These are phyloP conservation scores for Stipa capillata DNA, from an alignment of 176 grass and related monocot species.

Conservation along the genomic window DNA sequence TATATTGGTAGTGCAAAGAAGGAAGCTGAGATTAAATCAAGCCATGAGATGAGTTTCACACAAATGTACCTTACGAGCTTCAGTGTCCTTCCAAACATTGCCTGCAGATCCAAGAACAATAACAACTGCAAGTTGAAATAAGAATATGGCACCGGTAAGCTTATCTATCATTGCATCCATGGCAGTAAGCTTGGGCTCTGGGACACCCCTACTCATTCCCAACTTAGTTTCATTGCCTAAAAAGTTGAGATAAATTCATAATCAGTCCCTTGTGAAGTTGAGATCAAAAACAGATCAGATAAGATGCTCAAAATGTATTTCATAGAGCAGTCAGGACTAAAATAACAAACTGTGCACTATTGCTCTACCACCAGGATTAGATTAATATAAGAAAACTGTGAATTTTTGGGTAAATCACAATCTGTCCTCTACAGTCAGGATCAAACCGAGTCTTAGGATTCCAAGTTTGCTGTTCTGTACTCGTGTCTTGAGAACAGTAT, in stretches of 20 bases:
- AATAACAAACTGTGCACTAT: not conserved
- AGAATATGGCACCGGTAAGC: slow-evolving; percentile 96
- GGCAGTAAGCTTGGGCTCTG: slow-evolving; percentile 90
- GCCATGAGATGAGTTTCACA: not conserved
- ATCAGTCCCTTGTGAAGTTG: not conserved
- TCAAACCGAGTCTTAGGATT: not conserved
- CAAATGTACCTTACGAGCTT: slow-evolving; percentile 78
- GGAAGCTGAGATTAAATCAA: not conserved
- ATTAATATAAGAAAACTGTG: not conserved
- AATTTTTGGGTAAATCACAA: not conserved
- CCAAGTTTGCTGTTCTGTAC: not conserved
- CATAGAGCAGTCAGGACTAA: not conserved
- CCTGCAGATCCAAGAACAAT: slow-evolving; percentile 87
- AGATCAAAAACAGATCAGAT: not conserved
- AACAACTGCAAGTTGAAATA: slow-evolving; percentile 95
- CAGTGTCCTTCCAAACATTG: slow-evolving; percentile 95
- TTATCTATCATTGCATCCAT: slow-evolving; percentile 99
- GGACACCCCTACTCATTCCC: slow-evolving; percentile 91
- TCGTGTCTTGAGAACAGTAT: not conserved
- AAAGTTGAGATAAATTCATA: slow-evolving; percentile 15
- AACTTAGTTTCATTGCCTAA: slow-evolving; percentile 95
- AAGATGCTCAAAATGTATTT: not conserved
- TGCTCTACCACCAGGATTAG: not conserved
- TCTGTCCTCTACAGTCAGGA: not conserved
- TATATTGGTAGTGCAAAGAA: not conserved